Evolutionary conservation across 2,329 filamentous ascomycete species (phyloP).

Genomic region (Fragosphaeria purpurea): DNA sequence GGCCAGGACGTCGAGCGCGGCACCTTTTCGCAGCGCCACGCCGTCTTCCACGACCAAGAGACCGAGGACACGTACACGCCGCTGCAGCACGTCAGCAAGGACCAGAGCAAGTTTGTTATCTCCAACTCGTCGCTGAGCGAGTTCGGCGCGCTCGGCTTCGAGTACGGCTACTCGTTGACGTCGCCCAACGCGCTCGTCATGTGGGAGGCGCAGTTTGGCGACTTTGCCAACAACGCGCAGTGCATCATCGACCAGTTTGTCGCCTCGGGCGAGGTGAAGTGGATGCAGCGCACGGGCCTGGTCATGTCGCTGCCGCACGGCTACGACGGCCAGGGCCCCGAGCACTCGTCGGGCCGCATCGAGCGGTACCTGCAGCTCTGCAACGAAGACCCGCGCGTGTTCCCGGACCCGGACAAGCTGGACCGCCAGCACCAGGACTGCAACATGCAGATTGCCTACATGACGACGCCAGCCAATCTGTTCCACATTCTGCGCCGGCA

Average conservation of each 20-base stretch:
- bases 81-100: conserved; percentile 75
- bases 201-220: conserved; percentile 99
- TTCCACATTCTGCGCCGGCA: conserved; percentile 96
- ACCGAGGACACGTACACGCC: conserved; percentile 88
- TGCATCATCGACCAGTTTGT: conserved; percentile 99
- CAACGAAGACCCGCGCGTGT: conserved; percentile 93
- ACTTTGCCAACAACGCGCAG: conserved; percentile 99
- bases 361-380: conserved; percentile 95
- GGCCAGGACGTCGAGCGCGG: conserved; percentile 99
- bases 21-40: conserved; percentile 96
- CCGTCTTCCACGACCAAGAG: conserved; percentile 96
- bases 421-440: conserved; percentile 97
- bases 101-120: conserved; percentile 93
- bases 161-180: conserved; percentile 96
- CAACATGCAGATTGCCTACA: conserved; percentile 98
- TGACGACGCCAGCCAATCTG: conserved; percentile 90
- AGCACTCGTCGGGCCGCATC: conserved; percentile 95
- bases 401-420: conserved; percentile 79
- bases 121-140: conserved; percentile 82
- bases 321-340: conserved; percentile 95
- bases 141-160: conserved; percentile 75
- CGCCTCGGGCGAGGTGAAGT: conserved; percentile 94
- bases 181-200: conserved; percentile 96
- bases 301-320: conserved; percentile 95
- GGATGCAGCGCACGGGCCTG: conserved; percentile 94